Evolutionary conservation across 768 basidiomycete genomes (phyloP).

Genomic region (Leucosporidium creatinivorum): DNA sequence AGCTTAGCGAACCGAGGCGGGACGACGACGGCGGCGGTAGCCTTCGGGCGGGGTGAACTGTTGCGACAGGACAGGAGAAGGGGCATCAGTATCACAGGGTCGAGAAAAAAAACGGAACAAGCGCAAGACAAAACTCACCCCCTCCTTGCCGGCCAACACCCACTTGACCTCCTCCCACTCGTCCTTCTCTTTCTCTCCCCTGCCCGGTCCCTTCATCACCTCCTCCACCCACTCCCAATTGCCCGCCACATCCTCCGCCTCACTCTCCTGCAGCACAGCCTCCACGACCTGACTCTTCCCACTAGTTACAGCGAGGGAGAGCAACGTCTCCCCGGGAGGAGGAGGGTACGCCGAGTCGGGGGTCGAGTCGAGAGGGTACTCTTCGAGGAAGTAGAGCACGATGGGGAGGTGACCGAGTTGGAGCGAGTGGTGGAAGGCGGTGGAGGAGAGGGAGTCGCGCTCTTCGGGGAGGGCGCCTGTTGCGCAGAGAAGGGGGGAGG

Average conservation of each 20-base stretch:
- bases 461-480: constrained; percentile 69
- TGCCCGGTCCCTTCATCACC: neutral
- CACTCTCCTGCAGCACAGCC: constrained; percentile 1
- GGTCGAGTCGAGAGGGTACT: constrained; percentile 44
- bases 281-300: neutral
- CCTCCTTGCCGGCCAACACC: neutral
- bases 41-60: too few relatives aligned
- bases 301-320: constrained; percentile 37
- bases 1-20: too few relatives aligned
- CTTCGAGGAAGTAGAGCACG: constrained; percentile 57
- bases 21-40: too few relatives aligned
- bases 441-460: constrained; percentile 53
- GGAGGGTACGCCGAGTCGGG: constrained; percentile 47
- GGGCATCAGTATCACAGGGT: too few relatives aligned
- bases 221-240: constrained; percentile 12
- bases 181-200: neutral
- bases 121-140: too few relatives aligned
- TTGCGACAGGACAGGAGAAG: too few relatives aligned
- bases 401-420: constrained; percentile 51
- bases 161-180: constrained; percentile 27
- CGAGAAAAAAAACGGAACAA: too few relatives aligned
- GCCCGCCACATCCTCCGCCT: neutral
- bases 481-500: constrained; percentile 20
- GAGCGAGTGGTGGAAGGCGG: constrained; percentile 62
- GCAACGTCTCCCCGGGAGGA: constrained; percentile 46